Evolutionary conservation across 2,329 filamentous ascomycete genomes (phyloP), one percentile per base, ranked within the genome.

Genomic region (Endothia cerciana): DNA sequence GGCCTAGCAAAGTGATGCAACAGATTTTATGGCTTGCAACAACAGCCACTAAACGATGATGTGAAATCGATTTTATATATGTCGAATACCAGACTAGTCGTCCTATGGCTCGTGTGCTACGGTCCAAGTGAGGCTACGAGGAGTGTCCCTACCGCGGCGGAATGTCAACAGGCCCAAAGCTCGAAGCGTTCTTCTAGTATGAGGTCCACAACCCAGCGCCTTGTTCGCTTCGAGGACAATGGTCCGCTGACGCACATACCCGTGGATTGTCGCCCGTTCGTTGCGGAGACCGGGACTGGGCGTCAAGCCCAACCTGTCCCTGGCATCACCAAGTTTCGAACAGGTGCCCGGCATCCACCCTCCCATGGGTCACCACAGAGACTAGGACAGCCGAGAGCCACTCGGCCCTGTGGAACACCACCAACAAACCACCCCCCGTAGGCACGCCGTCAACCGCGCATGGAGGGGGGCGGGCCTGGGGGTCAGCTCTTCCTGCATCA

Each of bases 401-500:
- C 47, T 49, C 4, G 47, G 47, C 4, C 47, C 45, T 3, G 3
- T 49, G n/a, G 25, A 28, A 49, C n/a, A 28, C 22, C 10, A 15
- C 22, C 47, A 28, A 28, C 25, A 49, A 22, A 11, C 47, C 25
- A 10, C 4, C 22, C 25, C 22, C 2, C 25, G 47, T 22, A 49
- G 13, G 47, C 22, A 49, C 47, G 47, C 22, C 28, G 47, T 49
- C 47, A n/a, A 49, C 47, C 47, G 47, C 22, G 22, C 22, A 49
- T 49, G 47, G 28, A 22, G 47, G 22, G 11, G 22, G 47, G 43
- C n/a, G 6, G 0, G 22, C 2, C 10, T 36, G 6, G 47, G 10
- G 47, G 47, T 49, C 47, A 49, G 22, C 47, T 25, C 47, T 49
- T 22, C 47, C 47, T 49, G 47, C 22, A 49, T 15, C 22, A 49